Base-by-base conservation (phyloP, 495 filamentous ascomycete species). In the Trichoderma orchidacearum region DNA sequence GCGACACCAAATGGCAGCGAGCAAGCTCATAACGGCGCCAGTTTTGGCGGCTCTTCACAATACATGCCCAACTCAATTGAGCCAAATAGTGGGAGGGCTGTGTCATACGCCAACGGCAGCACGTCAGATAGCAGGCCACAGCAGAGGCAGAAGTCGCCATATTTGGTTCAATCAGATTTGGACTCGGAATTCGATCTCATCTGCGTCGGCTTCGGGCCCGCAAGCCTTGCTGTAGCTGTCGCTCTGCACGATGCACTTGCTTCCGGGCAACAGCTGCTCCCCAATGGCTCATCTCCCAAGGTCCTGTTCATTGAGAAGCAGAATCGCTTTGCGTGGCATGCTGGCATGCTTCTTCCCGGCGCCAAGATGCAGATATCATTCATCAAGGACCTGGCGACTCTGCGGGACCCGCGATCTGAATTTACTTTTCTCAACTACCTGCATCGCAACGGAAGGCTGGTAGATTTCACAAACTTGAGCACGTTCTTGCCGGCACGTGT, bases 351-450 rank as follows among this genome's bases (percentile, higher is more conserved):
- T 55, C 80, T 98, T 1, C 89, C 90, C 0, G 89, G 89, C 50
- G 86, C 90, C 12, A 87, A 85, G 66, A 98, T 98, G 92, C 92
- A 98, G 68, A 96, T 98, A 58, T 92, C 88, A 30, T 98, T 96
- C 76, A 76, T 98, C 70, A 98, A 98, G 73, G 93, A 96, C 63
- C 77, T 98, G 57, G 92, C 93, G 11, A 93, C 89, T 8, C 71
- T 96, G 45, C 79, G 92, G 35, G 83, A 96, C 60, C 92, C 92
- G 2, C 82, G 85, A 57, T 95, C 89, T 54, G 75, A 90, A 61
- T 98, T 96, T 71, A 96, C 92, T 5, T 98, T 98, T 70, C 74
- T 95, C 59, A 96, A 96, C 67, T 96, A 96, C 66, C 79, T 98
- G 2, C 83, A 92, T 70, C 68, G 78, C 59, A 82, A 94, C 60